phyloP scores from a whole-genome alignment of 331 rosid species.

The Malus hybrid region DNA sequence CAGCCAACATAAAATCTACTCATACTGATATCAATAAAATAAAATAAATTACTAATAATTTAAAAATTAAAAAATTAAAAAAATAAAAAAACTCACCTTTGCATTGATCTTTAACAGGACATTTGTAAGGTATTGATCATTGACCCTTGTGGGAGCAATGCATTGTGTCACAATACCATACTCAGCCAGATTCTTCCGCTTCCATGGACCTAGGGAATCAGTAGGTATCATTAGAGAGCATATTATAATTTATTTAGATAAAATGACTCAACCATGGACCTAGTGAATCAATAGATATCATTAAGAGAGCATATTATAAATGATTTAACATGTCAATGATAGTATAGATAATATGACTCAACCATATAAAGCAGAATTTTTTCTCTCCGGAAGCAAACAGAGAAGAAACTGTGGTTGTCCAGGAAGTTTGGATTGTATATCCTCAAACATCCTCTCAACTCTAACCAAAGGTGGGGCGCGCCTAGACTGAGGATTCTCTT shows the following conservation, averaged over 20 bases:
- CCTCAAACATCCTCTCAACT: constrained; percentile 73
- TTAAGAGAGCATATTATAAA: not conserved
- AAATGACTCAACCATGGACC: constrained; percentile 63
- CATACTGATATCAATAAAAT: not conserved
- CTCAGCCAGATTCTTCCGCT: constrained; percentile 61
- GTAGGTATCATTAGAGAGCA: too few species aligned
- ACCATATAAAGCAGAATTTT: constrained; percentile 91
- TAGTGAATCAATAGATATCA: constrained; percentile 12
- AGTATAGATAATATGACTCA: not conserved
- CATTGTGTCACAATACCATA: constrained; percentile 81
- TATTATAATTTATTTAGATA: too few species aligned
- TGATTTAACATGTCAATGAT: not conserved
- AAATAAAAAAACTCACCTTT: constrained; percentile 37
- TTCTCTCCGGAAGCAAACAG: constrained; percentile 80
- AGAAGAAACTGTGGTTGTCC: constrained; percentile 65
- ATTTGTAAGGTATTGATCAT: constrained; percentile 86
- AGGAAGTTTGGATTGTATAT: constrained; percentile 51
- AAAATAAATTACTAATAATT: too few species aligned
- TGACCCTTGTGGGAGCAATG: constrained; percentile 68
- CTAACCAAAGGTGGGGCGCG: constrained; percentile 68
- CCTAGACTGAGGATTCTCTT: constrained; percentile 47
- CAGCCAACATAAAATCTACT: not conserved
- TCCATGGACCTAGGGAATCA: constrained; percentile 2
- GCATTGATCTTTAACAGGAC: constrained; percentile 85
- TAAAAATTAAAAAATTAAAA: too few species aligned